Percentiles rank a stretch among this genome's conserved stretches.
Evolutionary conservation across 2,329 filamentous ascomycete species (phyloP).

Genomic region (Apiospora marii): DNA sequence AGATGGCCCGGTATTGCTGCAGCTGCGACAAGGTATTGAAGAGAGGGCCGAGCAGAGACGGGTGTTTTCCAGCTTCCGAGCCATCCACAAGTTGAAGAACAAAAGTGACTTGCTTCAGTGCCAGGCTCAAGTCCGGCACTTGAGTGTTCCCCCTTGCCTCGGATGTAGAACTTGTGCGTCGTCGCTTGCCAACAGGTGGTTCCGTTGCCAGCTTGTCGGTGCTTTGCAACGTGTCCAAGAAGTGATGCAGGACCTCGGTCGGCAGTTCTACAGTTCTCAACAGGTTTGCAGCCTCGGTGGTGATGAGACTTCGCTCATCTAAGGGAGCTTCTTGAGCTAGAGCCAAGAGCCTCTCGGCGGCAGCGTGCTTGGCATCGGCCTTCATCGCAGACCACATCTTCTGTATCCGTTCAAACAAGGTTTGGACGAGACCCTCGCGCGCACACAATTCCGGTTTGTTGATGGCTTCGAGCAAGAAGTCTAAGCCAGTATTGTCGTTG

Average conservation of each 20-base stretch:
- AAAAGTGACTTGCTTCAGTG: slow-evolving; percentile 81
- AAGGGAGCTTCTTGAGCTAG: slow-evolving; percentile 58
- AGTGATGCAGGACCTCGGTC: slow-evolving; percentile 73
- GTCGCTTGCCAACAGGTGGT: slow-evolving; percentile 76
- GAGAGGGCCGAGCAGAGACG: slow-evolving; percentile 77
- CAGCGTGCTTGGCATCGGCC: slow-evolving; percentile 63
- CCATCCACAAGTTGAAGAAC: slow-evolving; percentile 88
- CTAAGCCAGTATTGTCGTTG: slow-evolving; percentile 60
- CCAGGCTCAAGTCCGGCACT: slow-evolving; percentile 56
- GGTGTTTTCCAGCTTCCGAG: slow-evolving; percentile 77
- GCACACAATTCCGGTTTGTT: slow-evolving; percentile 49
- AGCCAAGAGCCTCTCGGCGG: slow-evolving; percentile 70
- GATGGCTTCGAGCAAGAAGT: slow-evolving; percentile 58
- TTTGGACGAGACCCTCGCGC: slow-evolving; percentile 65
- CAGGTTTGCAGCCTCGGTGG: slow-evolving; percentile 73
- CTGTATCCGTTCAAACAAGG: slow-evolving; percentile 73
- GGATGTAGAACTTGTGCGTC: slow-evolving; percentile 58
- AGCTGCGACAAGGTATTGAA: slow-evolving; percentile 89
- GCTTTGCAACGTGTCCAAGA: slow-evolving; percentile 77
- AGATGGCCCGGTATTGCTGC: slow-evolving; percentile 81
- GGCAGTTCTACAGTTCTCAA: slow-evolving; percentile 77
- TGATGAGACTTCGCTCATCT: slow-evolving; percentile 49
- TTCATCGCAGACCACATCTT: slow-evolving; percentile 79
- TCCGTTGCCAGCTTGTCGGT: slow-evolving; percentile 76
- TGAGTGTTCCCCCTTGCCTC: neutral